Percentiles rank a stretch among this genome's conserved stretches.
Conservation (phyloP, 116 monocot species). For the Dioscorea cayenensis region DNA sequence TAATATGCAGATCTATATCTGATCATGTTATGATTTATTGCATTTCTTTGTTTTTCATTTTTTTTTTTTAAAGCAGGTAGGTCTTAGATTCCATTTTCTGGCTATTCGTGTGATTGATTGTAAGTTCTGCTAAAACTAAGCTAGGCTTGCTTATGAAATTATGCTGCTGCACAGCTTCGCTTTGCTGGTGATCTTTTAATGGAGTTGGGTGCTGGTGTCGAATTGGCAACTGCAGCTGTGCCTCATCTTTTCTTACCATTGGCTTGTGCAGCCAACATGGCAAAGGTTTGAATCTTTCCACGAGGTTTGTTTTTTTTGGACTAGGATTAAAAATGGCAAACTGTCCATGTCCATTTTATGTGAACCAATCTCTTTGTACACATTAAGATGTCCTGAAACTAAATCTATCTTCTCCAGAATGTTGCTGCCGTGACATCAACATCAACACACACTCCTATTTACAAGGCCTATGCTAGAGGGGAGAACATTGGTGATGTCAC, state of each 20-base stretch:
- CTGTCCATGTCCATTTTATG: background rate
- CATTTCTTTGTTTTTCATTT: too few species aligned
- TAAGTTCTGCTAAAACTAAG: background rate
- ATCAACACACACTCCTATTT: too few species aligned
- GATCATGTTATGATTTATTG: too few species aligned
- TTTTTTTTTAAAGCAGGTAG: conserved; percentile 95
- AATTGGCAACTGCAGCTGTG: conserved; percentile 78
- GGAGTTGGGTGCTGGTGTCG: conserved; percentile 94
- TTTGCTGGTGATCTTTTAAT: conserved; percentile 90
- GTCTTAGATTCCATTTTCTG: background rate
- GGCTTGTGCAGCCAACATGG: conserved; percentile 93
- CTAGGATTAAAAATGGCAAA: background rate
- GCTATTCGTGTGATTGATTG: background rate
- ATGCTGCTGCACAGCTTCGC: conserved; percentile 62
- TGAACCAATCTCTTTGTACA: too few species aligned
- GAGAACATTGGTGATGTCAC: too few species aligned
- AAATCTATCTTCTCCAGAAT: too few species aligned
- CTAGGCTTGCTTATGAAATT: background rate
- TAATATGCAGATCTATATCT: too few species aligned
- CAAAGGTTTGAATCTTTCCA: conserved; percentile 51
- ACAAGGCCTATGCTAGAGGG: too few species aligned
- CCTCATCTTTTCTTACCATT: conserved; percentile 94
- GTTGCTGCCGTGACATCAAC: too few species aligned
- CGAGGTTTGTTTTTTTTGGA: background rate
- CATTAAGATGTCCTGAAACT: too few species aligned